A percentile compares a stretch with the other conserved stretches of the same genome.
Evolutionary conservation across 768 basidiomycete genomes (phyloP).

Genomic region (Russula olivacea): DNA sequence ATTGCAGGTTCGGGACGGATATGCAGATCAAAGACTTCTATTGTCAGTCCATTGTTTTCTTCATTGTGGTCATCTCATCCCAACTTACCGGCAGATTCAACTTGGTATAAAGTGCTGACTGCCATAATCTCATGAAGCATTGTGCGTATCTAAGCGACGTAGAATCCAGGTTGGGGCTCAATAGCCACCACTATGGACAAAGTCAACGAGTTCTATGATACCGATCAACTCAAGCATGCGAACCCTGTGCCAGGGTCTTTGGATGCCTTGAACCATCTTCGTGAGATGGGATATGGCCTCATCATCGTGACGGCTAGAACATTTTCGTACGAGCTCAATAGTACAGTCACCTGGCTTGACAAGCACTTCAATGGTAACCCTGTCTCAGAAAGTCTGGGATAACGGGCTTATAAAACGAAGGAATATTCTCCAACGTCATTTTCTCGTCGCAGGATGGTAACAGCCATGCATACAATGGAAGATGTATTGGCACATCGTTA

Average conservation of each 20-base stretch:
- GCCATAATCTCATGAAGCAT: not conserved
- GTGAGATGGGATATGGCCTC: constrained; percentile 9
- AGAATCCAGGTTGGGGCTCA: constrained; percentile 25
- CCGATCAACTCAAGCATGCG: constrained; percentile 19
- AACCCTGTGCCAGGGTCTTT: constrained; percentile 14
- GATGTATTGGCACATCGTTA: constrained; percentile 14
- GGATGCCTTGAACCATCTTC: constrained; percentile 11
- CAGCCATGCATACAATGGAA: not conserved
- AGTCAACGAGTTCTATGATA: constrained; percentile 19
- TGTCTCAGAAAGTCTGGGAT: not conserved
- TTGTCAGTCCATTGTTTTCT: constrained; percentile 9
- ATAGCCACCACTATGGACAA: constrained; percentile 17
- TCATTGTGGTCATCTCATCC: not conserved
- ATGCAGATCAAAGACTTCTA: constrained; percentile 22
- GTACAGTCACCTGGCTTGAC: constrained; percentile 18
- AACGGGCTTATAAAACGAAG: not conserved
- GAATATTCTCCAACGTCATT: constrained; percentile 11
- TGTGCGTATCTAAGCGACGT: not conserved
- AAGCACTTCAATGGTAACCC: constrained; percentile 18
- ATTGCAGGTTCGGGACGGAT: constrained; percentile 17
- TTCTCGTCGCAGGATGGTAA: constrained; percentile 16
- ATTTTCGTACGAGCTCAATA: constrained; percentile 11
- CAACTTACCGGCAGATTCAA: constrained; percentile 8
- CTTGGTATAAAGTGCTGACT: constrained; percentile 20
- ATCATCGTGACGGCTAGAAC: constrained; percentile 19